Percentiles rank a stretch among this genome's conserved stretches.
Conservation (phyloP, 805 yeast genomes). For the Saitoella complicata region DNA sequence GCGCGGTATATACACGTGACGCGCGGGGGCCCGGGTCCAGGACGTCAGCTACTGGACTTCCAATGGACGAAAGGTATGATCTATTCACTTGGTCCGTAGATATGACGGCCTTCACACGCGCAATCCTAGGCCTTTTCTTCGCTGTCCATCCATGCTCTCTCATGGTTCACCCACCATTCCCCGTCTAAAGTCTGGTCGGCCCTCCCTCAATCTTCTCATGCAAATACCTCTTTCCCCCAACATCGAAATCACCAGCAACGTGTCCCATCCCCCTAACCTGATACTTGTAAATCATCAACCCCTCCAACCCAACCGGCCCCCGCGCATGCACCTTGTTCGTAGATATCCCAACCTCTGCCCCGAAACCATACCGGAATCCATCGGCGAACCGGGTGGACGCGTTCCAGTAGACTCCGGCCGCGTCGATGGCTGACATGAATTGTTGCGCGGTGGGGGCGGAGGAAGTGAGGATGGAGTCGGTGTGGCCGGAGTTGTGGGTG, state of each 20-base stretch:
- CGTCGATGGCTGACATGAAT: conserved; percentile 74
- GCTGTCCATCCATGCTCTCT: too few relatives aligned
- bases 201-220: conserved; percentile 26
- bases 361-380: conserved; percentile 96
- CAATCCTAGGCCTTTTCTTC: too few relatives aligned
- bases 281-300: conserved; percentile 88
- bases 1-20: too few relatives aligned
- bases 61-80: too few relatives aligned
- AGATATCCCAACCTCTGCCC: conserved; percentile 95
- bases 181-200: too few relatives aligned
- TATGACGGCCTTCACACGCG: too few relatives aligned
- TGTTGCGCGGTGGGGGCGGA: conserved; percentile 50
- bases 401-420: conserved; percentile 96
- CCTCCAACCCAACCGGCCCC: conserved; percentile 97
- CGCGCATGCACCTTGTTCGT: conserved; percentile 95
- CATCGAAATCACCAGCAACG: conserved; percentile 76
- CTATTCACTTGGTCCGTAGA: too few relatives aligned
- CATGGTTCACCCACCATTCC: too few relatives aligned
- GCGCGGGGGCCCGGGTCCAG: too few relatives aligned
- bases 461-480: conserved; percentile 81
- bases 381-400: conserved; percentile 95
- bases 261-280: conserved; percentile 88
- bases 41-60: too few relatives aligned
- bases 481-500: conserved; percentile 85
- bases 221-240: conserved; percentile 72